phyloP scores from a whole-genome alignment of 2,329 filamentous ascomycete genomes.

The Sporothrix luriei region DNA sequence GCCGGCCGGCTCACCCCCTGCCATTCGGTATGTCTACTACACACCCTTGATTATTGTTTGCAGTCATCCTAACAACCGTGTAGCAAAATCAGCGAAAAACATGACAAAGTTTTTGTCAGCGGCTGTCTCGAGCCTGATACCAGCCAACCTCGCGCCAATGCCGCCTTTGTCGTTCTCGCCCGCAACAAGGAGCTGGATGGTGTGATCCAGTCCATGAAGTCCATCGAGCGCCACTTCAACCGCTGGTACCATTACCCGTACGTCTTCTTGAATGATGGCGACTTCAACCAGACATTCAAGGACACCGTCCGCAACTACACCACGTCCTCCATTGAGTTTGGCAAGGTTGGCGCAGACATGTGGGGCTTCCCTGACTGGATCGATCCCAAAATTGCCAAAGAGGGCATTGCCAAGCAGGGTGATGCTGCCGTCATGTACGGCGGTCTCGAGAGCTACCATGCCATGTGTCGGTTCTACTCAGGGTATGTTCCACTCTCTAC shows the following conservation, averaged over 20 bases:
- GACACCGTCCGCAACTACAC: constrained; percentile 87
- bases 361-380: constrained; percentile 99
- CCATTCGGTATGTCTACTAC: constrained; percentile 70
- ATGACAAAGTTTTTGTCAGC: constrained; percentile 94
- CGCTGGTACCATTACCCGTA: constrained; percentile 98
- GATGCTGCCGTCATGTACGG: constrained; percentile 99
- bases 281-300: constrained; percentile 94
- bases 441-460: constrained; percentile 96
- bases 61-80: constrained; percentile 21
- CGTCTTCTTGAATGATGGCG: constrained; percentile 95
- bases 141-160: constrained; percentile 80
- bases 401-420: constrained; percentile 94
- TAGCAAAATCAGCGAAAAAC: constrained; percentile 94
- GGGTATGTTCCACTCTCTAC: constrained; percentile 61
- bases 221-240: constrained; percentile 98
- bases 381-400: constrained; percentile 87
- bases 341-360: constrained; percentile 84
- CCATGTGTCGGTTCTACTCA: constrained; percentile 99
- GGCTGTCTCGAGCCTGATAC: constrained; percentile 85
- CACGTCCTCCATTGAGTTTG: constrained; percentile 85
- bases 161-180: constrained; percentile 91
- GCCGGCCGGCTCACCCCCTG: constrained; percentile 82
- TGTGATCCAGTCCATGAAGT: constrained; percentile 95
- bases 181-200: constrained; percentile 96
- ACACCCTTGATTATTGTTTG: neutral